Percentiles rank a stretch among this genome's conserved stretches.
These are phyloP conservation scores for Parietaria judaica DNA, from an alignment of 306 rosid species.

Conservation along the genomic window DNA sequence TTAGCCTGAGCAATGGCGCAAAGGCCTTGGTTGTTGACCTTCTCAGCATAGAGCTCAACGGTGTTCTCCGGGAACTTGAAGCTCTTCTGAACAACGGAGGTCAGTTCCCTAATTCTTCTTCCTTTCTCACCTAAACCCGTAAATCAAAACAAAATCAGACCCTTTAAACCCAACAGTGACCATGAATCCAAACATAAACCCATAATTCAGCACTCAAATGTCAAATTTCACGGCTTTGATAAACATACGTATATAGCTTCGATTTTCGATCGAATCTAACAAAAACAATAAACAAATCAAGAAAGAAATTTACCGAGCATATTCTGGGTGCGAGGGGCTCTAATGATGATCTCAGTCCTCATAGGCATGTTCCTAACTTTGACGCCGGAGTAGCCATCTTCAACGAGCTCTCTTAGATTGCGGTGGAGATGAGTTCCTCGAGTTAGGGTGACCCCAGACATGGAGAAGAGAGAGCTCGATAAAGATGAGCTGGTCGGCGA, in stretches of 20 bases:
- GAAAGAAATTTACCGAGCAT: slow-evolving; percentile 40
- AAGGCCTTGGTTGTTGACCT: slow-evolving; percentile 73
- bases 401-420: slow-evolving; percentile 73
- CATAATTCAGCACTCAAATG: too few species aligned
- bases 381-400: slow-evolving; percentile 73
- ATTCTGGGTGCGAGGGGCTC: slow-evolving; percentile 67
- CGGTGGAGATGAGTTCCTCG: too few species aligned
- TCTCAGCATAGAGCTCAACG: slow-evolving; percentile 73
- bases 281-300: too few species aligned
- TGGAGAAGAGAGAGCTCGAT: too few species aligned
- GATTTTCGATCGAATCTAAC: neutral
- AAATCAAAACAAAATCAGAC: neutral
- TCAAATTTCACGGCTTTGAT: too few species aligned
- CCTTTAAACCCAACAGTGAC: too few species aligned
- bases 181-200: too few species aligned
- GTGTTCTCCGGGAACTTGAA: slow-evolving; percentile 74
- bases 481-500: too few species aligned
- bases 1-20: slow-evolving; percentile 80
- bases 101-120: slow-evolving; percentile 60
- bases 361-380: slow-evolving; percentile 70
- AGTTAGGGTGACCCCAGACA: too few species aligned
- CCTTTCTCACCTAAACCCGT: slow-evolving; percentile 65
- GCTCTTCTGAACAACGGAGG: slow-evolving; percentile 81
- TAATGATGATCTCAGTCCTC: slow-evolving; percentile 69
- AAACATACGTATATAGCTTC: too few species aligned